These are phyloP conservation scores for Polymyxa betae DNA, from an alignment of 208 protist species.

Conservation along the genomic window DNA sequence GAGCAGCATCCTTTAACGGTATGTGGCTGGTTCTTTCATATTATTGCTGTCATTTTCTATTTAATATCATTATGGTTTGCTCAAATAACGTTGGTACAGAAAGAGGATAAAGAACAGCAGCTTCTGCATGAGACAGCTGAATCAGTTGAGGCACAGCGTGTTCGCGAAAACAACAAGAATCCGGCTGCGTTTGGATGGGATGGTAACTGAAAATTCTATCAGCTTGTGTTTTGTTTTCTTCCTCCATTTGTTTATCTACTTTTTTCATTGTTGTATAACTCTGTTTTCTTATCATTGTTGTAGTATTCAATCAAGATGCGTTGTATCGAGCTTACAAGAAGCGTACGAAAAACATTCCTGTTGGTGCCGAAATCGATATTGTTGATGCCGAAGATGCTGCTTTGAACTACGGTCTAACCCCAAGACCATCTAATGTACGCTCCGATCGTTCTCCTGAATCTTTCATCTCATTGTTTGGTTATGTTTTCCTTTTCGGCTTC, in stretches of 20 bases:
- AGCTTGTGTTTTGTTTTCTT: background rate
- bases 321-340: conserved; percentile 45
- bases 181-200: conserved; percentile 46
- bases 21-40: background rate
- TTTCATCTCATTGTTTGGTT: too few relatives aligned
- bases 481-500: too few relatives aligned
- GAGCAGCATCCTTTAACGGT: background rate
- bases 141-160: background rate
- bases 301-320: conserved; percentile 60
- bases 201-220: background rate
- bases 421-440: background rate
- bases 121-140: conserved; percentile 28
- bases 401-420: conserved; percentile 6
- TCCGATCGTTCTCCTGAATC: too few relatives aligned
- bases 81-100: background rate
- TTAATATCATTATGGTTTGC: background rate
- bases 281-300: too few relatives aligned
- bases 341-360: conserved; percentile 14
- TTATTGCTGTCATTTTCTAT: background rate
- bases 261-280: too few relatives aligned
- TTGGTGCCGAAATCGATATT: background rate
- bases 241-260: too few relatives aligned
- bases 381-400: background rate
- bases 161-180: background rate
- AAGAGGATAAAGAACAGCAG: background rate